Evolutionary conservation across 257 asterid species (phyloP), one percentile per base, ranked within the genome.

Genomic region (Capsicum rhomboideum): DNA sequence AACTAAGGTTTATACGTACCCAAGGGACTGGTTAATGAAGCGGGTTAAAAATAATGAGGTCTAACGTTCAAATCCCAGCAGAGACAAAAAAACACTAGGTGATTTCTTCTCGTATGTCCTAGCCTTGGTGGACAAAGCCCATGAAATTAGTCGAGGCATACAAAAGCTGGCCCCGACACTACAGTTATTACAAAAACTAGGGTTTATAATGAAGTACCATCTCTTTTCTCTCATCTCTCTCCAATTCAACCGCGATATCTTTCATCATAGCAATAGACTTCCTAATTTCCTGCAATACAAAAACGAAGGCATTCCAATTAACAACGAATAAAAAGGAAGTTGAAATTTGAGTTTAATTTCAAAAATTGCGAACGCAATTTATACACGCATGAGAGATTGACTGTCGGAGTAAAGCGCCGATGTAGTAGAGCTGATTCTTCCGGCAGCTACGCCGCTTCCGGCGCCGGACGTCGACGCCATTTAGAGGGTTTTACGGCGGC

Each of bases 401-500:
- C 93, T 94, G 12, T 95, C 99, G 61, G 93, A 78, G 87, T 82
- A 85, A 12, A 94, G 85, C 17, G 90, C 83, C 0, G 91, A 50
- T 17, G 96, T 93, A 31, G 91, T 91, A 11, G 97, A 85, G 74
- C 85, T 86, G 18, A 96, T 84, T 84, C 94, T 91, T 82, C 94
- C 97, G 64, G 80, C 79, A 11, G 77, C 89, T 74, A 88, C 87
- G 84, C 29, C 79, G 85, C 84, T 91, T 80, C 91, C 94, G 18
- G 93, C 89, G 78, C 91, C 95, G 42, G 98, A 96, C 74, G 97
- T 89, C 79, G 97, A 94, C 64, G 98, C 98, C 99, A 96, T 96
- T 61, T 26, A 18, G 71, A 54, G 78, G 0, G 10, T 31, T 40
- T 34, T 49, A 20, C 52, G 83, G 26, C 17, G 82, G 11, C 42